Conservation (phyloP, 345 rosid species). For the Citropsis articulata region DNA sequence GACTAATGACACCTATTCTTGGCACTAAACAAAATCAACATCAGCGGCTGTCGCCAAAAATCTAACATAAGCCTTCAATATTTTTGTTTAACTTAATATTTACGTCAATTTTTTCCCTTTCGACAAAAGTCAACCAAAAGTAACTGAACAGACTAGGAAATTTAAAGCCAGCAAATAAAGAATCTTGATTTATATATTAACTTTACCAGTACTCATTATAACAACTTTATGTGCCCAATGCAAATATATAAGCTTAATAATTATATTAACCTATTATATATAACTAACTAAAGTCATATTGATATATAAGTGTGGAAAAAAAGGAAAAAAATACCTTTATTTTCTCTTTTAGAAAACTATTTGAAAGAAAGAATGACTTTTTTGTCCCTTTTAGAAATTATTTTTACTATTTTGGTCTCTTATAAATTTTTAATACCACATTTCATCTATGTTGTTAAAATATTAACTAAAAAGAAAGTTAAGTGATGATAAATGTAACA, state of each 20-base stretch:
- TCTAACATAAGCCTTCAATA: not conserved
- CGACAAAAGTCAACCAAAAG: slow-evolving; percentile 1
- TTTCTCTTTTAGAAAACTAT: too few relatives aligned
- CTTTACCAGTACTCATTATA: not conserved
- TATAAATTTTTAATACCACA: too few relatives aligned
- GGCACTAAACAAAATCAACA: not conserved
- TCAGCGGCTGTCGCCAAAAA: not conserved
- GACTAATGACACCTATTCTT: not conserved
- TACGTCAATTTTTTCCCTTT: not conserved
- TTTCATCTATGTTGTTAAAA: too few relatives aligned
- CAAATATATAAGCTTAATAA: not conserved
- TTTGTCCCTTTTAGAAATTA: too few relatives aligned
- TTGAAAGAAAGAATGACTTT: too few relatives aligned
- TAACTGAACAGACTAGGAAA: not conserved
- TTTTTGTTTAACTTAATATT: slow-evolving; percentile 2
- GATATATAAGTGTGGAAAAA: not conserved
- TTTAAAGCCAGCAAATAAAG: not conserved
- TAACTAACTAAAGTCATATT: too few relatives aligned
- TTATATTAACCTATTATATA: too few relatives aligned
- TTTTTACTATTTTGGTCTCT: too few relatives aligned
- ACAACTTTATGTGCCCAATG: not conserved
- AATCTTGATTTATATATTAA: not conserved
- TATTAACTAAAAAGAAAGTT: too few relatives aligned
- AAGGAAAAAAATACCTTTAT: not conserved
- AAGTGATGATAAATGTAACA: too few relatives aligned